Evolutionary conservation across 768 basidiomycete genomes (phyloP).

Genomic region (Mycena metata): DNA sequence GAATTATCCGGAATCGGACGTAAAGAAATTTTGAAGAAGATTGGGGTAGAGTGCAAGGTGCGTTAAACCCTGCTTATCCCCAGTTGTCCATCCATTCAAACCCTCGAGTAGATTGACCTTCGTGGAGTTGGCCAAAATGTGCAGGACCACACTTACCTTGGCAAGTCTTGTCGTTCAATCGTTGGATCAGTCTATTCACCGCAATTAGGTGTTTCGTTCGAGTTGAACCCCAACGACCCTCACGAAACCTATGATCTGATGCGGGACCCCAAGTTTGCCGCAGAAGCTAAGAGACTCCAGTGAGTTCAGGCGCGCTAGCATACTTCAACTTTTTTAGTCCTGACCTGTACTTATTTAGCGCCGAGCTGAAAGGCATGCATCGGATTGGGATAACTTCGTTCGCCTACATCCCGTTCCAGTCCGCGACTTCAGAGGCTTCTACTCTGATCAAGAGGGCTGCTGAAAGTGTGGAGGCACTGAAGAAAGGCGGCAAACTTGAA

Average conservation of each 20-base stretch:
- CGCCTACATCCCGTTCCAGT: conserved; percentile 45
- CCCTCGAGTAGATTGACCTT: too few relatives aligned
- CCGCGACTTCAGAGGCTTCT: conserved; percentile 36
- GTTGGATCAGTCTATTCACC: too few relatives aligned
- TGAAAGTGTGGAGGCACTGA: conserved; percentile 41
- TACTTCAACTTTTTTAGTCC: too few relatives aligned
- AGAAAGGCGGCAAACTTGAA: neutral
- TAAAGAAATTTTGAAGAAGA: conserved; percentile 50
- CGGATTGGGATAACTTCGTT: conserved; percentile 42
- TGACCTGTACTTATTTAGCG: too few relatives aligned
- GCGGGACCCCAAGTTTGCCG: neutral
- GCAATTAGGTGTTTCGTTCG: too few relatives aligned
- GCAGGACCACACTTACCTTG: too few relatives aligned
- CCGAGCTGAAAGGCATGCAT: too few relatives aligned
- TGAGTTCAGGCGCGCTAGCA: neutral
- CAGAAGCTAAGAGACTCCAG: conserved; percentile 2
- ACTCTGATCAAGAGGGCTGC: conserved; percentile 40
- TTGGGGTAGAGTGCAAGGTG: conserved; percentile 54
- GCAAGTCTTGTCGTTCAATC: too few relatives aligned
- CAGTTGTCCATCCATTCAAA: too few relatives aligned
- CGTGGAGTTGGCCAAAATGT: too few relatives aligned
- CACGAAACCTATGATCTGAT: conserved; percentile 8
- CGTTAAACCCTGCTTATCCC: neutral
- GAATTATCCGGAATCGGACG: conserved; percentile 72
- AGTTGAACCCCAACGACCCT: too few relatives aligned